Evolutionary conservation across 805 yeast genomes (phyloP).

Genomic region (Zygosaccharomyces gambellarensis): DNA sequence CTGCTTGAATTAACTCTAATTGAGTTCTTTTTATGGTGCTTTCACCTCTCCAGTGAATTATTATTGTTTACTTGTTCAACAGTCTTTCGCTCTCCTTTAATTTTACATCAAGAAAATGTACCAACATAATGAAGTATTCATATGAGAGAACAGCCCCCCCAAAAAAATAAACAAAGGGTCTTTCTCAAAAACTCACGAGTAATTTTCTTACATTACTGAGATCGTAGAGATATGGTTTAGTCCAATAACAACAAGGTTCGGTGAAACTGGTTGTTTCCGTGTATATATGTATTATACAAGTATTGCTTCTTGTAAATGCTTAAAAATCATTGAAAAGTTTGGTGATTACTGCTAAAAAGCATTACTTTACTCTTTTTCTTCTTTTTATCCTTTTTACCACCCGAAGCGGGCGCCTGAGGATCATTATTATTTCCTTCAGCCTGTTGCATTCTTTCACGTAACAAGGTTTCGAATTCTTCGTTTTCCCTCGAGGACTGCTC

Average conservation of each 20-base stretch:
- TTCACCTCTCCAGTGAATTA: background rate
- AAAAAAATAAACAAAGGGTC: background rate
- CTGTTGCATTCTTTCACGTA: conserved; percentile 48
- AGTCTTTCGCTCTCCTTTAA: conserved; percentile 8
- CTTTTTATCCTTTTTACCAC: conserved; percentile 38
- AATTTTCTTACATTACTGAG: background rate
- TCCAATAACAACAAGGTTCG: background rate
- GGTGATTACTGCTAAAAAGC: conserved; percentile 25
- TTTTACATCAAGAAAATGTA: background rate
- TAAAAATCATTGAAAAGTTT: conserved; percentile 7
- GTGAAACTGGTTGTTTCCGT: background rate
- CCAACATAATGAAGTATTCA: background rate
- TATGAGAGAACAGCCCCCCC: background rate
- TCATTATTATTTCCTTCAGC: conserved; percentile 28
- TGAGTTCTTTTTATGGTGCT: background rate
- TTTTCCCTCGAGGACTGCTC: conserved; percentile 40
- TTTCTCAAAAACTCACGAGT: background rate
- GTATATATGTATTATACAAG: background rate
- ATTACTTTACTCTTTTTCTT: conserved; percentile 41
- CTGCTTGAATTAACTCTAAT: background rate
- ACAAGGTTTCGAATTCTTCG: conserved; percentile 46
- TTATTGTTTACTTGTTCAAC: background rate
- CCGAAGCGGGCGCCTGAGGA: background rate
- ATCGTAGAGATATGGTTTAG: background rate
- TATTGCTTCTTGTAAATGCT: background rate